Evolutionary conservation across 495 filamentous ascomycete species (phyloP), one percentile per base, ranked within the genome.

Genomic region (Penicillium flavigenum): DNA sequence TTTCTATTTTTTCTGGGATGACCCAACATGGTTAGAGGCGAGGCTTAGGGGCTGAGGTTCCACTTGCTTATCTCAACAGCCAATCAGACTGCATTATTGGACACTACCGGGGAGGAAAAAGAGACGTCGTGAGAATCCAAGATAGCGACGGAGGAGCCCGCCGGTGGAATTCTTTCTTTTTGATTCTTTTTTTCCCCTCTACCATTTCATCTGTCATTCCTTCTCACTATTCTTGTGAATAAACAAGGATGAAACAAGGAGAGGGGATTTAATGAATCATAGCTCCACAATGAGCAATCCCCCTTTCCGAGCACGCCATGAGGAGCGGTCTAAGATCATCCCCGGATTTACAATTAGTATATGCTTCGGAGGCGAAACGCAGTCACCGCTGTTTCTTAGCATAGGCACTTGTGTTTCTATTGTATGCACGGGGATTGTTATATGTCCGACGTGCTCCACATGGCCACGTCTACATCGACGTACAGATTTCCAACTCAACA

Each of bases 241-340:
- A 31, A 27, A 47, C 24, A 8, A 8, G 22, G 12, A 12, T 4
- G 16, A 42, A 42, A 41, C 24, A 20, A 42, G 17, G 38, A 42
- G 11, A 51, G 3, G 5, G 17, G 22, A 29, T 52, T n/a, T 29
- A 52, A 54, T 36, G 42, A 5, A 47, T 49, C 32, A 44, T 51
- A 47, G 47, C 36, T 57, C 55, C 55, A 51, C 52, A 54, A 68
- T 65, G 57, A 69, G 66, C 63, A 67, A 75, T 73, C 56, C 41
- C 56, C 47, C 51, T 60, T 61, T 45, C 52, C 47, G 56, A 75
- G 64, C 72, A 72, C 70, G 70, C 62, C 69, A 73, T 69, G 54
- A 36, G 27, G 27, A 24, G 57, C 45, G 46, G 47, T 54, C 49
- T 54, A 45, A 36, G 43, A 41, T 32, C 57, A 42, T 20, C 56